Percentiles rank a stretch among this genome's conserved stretches.
Conservation (phyloP, 768 basidiomycete genomes). For the Tulasnella sp. region DNA sequence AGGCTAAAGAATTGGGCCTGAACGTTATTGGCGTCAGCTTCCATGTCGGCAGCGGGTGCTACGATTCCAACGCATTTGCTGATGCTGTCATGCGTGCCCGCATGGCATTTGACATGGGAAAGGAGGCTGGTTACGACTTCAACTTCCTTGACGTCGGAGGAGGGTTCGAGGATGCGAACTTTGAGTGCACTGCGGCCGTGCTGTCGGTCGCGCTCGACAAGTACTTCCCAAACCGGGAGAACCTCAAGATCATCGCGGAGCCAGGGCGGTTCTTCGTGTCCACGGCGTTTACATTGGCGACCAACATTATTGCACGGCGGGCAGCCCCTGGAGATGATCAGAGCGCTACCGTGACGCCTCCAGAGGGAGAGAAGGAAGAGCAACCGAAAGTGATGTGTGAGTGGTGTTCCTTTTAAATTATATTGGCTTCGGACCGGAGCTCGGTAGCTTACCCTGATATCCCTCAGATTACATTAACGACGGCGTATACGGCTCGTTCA, state of each 20-base stretch:
- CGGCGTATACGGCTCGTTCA: slow-evolving; percentile 96
- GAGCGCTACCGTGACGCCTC: slow-evolving; percentile 37
- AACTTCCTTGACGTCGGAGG: slow-evolving; percentile 89
- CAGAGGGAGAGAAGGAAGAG: slow-evolving; percentile 38
- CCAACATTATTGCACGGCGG: slow-evolving; percentile 88
- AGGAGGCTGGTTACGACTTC: slow-evolving; percentile 75
- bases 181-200: slow-evolving; percentile 72
- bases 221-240: slow-evolving; percentile 63
- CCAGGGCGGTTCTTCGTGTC: slow-evolving; percentile 94
- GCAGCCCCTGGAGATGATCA: slow-evolving; percentile 37
- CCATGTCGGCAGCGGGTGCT: slow-evolving; percentile 97
- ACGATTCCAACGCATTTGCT: slow-evolving; percentile 82
- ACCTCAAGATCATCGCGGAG: slow-evolving; percentile 85
- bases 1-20: slow-evolving; percentile 72
- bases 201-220: slow-evolving; percentile 65
- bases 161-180: slow-evolving; percentile 86
- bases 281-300: slow-evolving; percentile 85
- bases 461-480: slow-evolving; percentile 95
- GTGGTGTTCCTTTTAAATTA: slow-evolving; percentile 39
- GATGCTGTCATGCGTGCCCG: slow-evolving; percentile 85
- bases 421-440: background rate
- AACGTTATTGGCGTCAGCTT: slow-evolving; percentile 94
- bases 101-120: slow-evolving; percentile 82
- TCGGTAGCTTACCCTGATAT: slow-evolving; percentile 1
- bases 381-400: slow-evolving; percentile 82